Evolutionary conservation across 768 basidiomycete genomes (phyloP).

Genomic region (Scleroderma bovista): DNA sequence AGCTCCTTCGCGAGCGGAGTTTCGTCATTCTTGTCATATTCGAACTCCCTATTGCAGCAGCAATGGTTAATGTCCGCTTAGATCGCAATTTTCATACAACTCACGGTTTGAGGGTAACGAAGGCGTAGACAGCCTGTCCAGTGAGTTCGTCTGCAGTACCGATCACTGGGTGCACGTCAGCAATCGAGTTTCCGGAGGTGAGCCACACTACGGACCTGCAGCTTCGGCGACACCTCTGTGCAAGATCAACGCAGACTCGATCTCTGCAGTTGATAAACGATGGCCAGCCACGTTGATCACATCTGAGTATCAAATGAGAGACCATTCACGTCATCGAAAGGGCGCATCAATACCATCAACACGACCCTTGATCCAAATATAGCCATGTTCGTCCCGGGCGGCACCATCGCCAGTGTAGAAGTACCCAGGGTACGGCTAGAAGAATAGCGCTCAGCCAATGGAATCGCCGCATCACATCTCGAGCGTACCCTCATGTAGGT

Average conservation of each 20-base stretch:
- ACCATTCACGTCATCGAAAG: constrained; percentile 2
- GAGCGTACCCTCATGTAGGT: constrained; percentile 59
- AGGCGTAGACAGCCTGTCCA: constrained; percentile 91
- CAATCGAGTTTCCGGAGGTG: neutral
- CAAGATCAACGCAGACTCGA: constrained; percentile 92
- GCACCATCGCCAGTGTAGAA: constrained; percentile 99
- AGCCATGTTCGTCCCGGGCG: constrained; percentile 88
- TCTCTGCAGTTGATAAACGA: constrained; percentile 94
- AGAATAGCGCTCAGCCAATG: constrained; percentile 31
- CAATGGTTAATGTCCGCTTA: neutral
- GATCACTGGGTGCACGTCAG: constrained; percentile 45
- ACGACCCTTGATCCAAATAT: constrained; percentile 98
- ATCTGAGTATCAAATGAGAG: constrained; percentile 39
- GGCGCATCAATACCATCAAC: constrained; percentile 65
- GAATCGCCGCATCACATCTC: constrained; percentile 29
- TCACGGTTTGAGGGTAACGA: constrained; percentile 91
- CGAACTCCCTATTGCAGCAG: constrained; percentile 60
- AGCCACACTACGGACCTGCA: constrained; percentile 42
- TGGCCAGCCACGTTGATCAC: constrained; percentile 99
- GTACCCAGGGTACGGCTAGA: constrained; percentile 74
- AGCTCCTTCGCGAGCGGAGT: constrained; percentile 76
- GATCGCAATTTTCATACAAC: constrained; percentile 22
- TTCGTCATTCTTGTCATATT: constrained; percentile 68
- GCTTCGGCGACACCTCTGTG: constrained; percentile 97
- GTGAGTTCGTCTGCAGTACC: constrained; percentile 84